Evolutionary conservation across 2,329 filamentous ascomycete species (phyloP).

Genomic region (Moelleriella libera): DNA sequence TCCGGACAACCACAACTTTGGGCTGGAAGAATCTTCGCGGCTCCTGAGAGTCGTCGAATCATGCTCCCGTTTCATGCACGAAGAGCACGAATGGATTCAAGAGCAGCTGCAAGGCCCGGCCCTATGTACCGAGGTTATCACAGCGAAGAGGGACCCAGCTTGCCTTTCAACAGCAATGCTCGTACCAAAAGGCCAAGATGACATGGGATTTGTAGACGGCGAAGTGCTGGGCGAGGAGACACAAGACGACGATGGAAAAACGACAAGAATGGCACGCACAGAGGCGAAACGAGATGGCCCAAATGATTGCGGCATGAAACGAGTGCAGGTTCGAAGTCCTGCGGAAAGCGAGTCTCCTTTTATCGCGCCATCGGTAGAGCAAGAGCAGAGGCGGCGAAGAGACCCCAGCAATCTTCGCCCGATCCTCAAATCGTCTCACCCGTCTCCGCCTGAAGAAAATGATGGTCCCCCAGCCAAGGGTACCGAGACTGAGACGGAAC

Average conservation of each 20-base stretch:
- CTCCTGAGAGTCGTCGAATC: conserved; percentile 14
- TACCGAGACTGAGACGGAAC: conserved; percentile 3
- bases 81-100: conserved; percentile 16
- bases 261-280: not conserved
- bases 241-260: no score
- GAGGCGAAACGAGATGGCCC: not conserved
- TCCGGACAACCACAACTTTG: conserved; percentile 10
- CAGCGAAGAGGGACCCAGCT: not conserved
- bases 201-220: no score
- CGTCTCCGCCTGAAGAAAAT: conserved; percentile 5
- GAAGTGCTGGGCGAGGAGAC: no score
- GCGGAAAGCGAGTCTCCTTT: conserved; percentile 8
- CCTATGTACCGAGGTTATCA: not conserved
- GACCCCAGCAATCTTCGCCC: conserved; percentile 15
- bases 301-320: not conserved
- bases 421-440: conserved; percentile 15
- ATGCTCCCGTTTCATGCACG: conserved; percentile 13
- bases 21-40: conserved; percentile 12
- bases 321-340: conserved; percentile 5
- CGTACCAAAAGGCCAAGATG: no score
- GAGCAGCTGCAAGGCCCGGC: conserved; percentile 7
- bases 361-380: conserved; percentile 16
- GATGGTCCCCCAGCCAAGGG: not conserved
- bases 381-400: conserved; percentile 21
- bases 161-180: no score